phyloP scores from a whole-genome alignment of 805 yeast species.

The Scheffersomyces coipomensis region DNA sequence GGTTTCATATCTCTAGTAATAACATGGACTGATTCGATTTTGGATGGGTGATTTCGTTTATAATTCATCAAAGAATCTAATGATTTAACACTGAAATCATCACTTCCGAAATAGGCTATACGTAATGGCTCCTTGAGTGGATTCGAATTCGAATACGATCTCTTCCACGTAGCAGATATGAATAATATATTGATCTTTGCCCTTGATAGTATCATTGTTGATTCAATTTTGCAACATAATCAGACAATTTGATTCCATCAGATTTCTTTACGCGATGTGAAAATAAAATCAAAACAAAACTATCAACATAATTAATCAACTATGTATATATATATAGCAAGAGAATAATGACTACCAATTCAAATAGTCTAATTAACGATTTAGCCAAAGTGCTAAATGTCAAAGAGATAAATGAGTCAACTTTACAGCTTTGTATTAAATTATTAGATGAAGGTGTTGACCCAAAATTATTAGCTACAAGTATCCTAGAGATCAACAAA shows the following conservation, averaged over 20 bases:
- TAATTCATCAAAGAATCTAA: constrained; percentile 37
- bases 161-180: too few species aligned
- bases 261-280: background rate
- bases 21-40: constrained; percentile 47
- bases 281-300: background rate
- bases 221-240: background rate
- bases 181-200: too few species aligned
- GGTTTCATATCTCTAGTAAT: constrained; percentile 63
- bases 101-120: constrained; percentile 79
- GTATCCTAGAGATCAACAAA: constrained; percentile 21
- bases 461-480: constrained; percentile 32
- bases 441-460: constrained; percentile 36
- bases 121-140: constrained; percentile 10
- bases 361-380: constrained; percentile 16
- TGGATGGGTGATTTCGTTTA: constrained; percentile 13
- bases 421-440: constrained; percentile 30
- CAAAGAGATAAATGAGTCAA: constrained; percentile 23
- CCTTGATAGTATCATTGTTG: background rate
- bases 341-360: constrained; percentile 1
- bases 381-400: constrained; percentile 24
- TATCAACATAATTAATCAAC: too few species aligned
- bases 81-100: constrained; percentile 61
- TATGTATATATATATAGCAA: background rate
- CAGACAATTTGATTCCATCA: background rate
- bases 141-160: background rate